Percentiles rank a stretch among this genome's conserved stretches.
phyloP scores from a whole-genome alignment of 495 filamentous ascomycete genomes.

The Apodospora peruviana region DNA sequence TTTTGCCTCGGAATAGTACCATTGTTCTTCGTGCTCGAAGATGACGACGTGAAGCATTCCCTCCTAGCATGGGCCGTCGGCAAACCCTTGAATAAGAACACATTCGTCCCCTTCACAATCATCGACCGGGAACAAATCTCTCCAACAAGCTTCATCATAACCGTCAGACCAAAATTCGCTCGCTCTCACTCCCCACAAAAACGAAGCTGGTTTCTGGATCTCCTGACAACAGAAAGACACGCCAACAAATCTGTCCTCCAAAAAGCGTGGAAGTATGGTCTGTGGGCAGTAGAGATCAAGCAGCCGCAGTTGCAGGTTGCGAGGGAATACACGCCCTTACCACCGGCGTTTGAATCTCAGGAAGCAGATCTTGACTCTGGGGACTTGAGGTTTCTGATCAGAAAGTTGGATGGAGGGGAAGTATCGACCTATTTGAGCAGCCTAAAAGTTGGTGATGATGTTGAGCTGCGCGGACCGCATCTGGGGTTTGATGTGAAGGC shows the following conservation, averaged over 20 bases:
- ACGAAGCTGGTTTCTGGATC: background rate
- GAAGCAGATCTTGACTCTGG: conserved; percentile 46
- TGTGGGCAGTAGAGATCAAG: conserved; percentile 88
- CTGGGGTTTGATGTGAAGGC: conserved; percentile 58
- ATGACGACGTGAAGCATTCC: too few relatives aligned
- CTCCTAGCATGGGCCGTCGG: background rate
- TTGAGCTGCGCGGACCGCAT: conserved; percentile 76
- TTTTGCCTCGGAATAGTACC: too few relatives aligned
- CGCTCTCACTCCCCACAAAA: background rate
- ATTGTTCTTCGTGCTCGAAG: too few relatives aligned
- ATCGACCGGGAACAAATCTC: conserved; percentile 63
- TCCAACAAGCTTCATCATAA: conserved; percentile 69
- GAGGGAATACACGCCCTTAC: conserved; percentile 82
- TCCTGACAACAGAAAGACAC: background rate
- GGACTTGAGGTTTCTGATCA: conserved; percentile 43
- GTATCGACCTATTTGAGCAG: conserved; percentile 63
- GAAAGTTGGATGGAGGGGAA: conserved; percentile 40
- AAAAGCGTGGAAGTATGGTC: conserved; percentile 41
- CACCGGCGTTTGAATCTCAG: conserved; percentile 48
- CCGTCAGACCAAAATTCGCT: conserved; percentile 42
- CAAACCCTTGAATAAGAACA: conserved; percentile 33
- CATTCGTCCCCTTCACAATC: conserved; percentile 62
- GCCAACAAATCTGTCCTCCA: background rate
- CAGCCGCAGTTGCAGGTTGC: conserved; percentile 90
- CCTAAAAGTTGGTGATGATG: conserved; percentile 50